Conservation (phyloP, 1,139 yeast species). For the Yamadazyma dendronema region DNA sequence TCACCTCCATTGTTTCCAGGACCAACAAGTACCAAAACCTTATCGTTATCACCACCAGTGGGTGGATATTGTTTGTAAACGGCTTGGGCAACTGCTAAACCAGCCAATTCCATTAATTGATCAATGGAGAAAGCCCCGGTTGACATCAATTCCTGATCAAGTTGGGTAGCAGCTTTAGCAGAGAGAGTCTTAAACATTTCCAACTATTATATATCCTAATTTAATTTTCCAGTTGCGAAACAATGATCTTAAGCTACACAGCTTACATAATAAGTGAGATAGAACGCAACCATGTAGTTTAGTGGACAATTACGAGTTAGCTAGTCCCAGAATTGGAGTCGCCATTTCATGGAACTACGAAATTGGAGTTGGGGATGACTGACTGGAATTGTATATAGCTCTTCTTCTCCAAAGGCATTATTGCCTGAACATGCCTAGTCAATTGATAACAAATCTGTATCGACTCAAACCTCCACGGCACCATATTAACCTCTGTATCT, state of each 20-base stretch:
- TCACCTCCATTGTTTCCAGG: slow-evolving; percentile 99
- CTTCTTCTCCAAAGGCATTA: no score
- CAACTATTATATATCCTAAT: no score
- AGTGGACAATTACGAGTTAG: no score
- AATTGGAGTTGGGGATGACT: not conserved
- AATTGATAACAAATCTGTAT: no score
- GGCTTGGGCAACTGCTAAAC: slow-evolving; percentile 90
- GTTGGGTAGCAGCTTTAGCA: slow-evolving; percentile 70
- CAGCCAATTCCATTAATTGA: slow-evolving; percentile 96
- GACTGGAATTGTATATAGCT: no score
- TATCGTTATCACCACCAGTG: slow-evolving; percentile 23
- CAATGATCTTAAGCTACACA: no score
- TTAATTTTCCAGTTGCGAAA: not conserved
- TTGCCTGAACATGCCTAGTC: no score
- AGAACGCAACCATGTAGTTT: no score
- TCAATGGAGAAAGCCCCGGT: slow-evolving; percentile 81
- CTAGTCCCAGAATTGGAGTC: no score
- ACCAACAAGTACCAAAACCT: slow-evolving; percentile 74
- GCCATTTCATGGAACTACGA: slow-evolving; percentile 1
- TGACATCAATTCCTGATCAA: slow-evolving; percentile 88
- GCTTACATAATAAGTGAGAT: no score
- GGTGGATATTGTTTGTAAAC: slow-evolving; percentile 61
- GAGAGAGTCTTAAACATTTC: slow-evolving; percentile 43
- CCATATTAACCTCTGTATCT: no score
- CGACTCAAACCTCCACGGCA: no score